Percentiles rank a stretch among this genome's conserved stretches.
These are phyloP conservation scores for Dinochytrium kinnereticum DNA, from an alignment of 371 early-diverging fungal genomes.

Conservation along the genomic window DNA sequence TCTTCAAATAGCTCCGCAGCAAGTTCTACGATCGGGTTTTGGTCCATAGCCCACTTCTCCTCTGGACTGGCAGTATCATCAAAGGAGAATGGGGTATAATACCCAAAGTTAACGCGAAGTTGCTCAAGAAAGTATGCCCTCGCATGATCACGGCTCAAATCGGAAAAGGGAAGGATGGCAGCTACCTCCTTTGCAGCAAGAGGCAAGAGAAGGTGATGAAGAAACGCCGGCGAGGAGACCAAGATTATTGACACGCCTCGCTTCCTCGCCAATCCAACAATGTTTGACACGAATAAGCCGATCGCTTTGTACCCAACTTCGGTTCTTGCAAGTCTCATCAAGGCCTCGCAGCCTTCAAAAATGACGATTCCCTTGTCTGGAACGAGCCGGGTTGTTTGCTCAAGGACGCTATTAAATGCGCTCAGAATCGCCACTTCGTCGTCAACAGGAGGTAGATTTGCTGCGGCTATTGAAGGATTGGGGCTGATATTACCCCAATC, in stretches of 20 bases:
- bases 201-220: slow-evolving; percentile 22
- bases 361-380: slow-evolving; percentile 16
- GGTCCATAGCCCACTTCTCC: slow-evolving; percentile 12
- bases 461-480: background rate
- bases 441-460: slow-evolving; percentile 22
- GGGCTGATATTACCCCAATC: slow-evolving; percentile 17
- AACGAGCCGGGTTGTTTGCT: slow-evolving; percentile 9
- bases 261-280: slow-evolving; percentile 3
- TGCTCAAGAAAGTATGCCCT: slow-evolving; percentile 21
- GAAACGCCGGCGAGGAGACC: slow-evolving; percentile 11
- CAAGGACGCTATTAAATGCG: slow-evolving; percentile 21
- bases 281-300: slow-evolving; percentile 17
- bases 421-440: slow-evolving; percentile 22
- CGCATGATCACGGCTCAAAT: slow-evolving; percentile 17
- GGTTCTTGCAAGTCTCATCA: slow-evolving; percentile 1
- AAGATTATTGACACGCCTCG: background rate
- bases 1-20: slow-evolving; percentile 11
- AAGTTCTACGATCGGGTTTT: background rate
- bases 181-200: slow-evolving; percentile 20
- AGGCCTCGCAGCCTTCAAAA: slow-evolving; percentile 20
- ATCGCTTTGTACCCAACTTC: slow-evolving; percentile 22
- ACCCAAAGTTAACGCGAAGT: slow-evolving; percentile 2
- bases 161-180: slow-evolving; percentile 22
- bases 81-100: background rate
- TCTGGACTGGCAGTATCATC: background rate